Evolutionary conservation across 2,329 filamentous ascomycete genomes (phyloP).

Genomic region (Colletotrichum tropicicola): DNA sequence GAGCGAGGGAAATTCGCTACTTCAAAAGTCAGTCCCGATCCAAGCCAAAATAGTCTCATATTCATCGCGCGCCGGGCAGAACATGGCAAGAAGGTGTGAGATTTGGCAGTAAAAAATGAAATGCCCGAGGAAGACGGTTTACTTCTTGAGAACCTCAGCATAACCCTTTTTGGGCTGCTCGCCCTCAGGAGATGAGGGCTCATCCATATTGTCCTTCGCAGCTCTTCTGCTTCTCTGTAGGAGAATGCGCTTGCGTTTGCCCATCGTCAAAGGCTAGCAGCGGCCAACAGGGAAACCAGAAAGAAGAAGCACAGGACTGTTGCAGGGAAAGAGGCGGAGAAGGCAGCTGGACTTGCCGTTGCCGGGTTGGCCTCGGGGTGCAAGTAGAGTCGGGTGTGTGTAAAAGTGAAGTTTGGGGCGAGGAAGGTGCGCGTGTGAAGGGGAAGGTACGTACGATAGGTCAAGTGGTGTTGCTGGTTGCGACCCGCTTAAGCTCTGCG

Average conservation of each 20-base stretch:
- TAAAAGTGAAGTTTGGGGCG: neutral
- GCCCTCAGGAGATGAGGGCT: neutral
- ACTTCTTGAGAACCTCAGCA: conserved; percentile 43
- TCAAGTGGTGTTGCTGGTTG: conserved; percentile 70
- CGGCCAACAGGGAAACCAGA: neutral
- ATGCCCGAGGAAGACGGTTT: conserved; percentile 9
- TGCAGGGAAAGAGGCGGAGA: neutral
- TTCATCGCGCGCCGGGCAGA: too few relatives aligned
- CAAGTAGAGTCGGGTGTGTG: neutral
- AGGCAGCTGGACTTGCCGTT: neutral
- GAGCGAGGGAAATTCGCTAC: conserved; percentile 72
- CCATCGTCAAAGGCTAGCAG: conserved; percentile 3
- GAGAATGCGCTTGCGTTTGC: conserved; percentile 21
- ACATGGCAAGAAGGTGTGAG: neutral
- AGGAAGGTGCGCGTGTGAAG: conserved; percentile 2
- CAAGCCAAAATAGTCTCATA: neutral
- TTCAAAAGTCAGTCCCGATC: conserved; percentile 35
- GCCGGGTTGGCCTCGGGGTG: neutral
- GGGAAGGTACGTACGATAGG: conserved; percentile 65
- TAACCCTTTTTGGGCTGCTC: conserved; percentile 35
- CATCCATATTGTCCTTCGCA: conserved; percentile 12
- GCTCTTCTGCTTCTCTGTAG: conserved; percentile 16
- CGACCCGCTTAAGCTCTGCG: conserved; percentile 71
- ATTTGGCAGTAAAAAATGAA: neutral
- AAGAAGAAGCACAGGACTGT: neutral